These are phyloP conservation scores for Suillus occidentalis DNA, from an alignment of 768 basidiomycete genomes.

Conservation along the genomic window DNA sequence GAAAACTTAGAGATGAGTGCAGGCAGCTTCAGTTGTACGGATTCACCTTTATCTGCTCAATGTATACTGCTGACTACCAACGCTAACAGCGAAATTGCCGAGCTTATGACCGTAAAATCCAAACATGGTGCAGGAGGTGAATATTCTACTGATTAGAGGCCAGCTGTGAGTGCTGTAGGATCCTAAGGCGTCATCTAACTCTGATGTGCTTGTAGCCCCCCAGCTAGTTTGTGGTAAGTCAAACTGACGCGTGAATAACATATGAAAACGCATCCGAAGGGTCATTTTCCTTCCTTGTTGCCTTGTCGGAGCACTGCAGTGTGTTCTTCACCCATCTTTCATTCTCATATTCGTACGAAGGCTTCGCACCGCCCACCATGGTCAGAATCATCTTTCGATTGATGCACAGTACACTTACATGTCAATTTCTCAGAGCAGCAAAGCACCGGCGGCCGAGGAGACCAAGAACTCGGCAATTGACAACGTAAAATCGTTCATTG, in stretches of 20 bases:
- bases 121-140: slow-evolving; percentile 82
- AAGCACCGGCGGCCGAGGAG: slow-evolving; percentile 21
- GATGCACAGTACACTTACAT: slow-evolving; percentile 10
- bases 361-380: slow-evolving; percentile 22
- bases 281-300: background rate
- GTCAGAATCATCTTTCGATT: slow-evolving; percentile 16
- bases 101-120: slow-evolving; percentile 78
- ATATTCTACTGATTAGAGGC: slow-evolving; percentile 73
- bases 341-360: slow-evolving; percentile 7
- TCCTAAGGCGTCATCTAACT: background rate
- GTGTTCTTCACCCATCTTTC: background rate
- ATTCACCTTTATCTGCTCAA: background rate
- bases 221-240: background rate
- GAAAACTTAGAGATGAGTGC: slow-evolving; percentile 60
- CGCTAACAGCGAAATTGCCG: slow-evolving; percentile 70
- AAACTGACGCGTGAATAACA: slow-evolving; percentile 21
- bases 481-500: slow-evolving; percentile 80
- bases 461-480: slow-evolving; percentile 33
- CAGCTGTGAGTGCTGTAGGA: slow-evolving; percentile 42
- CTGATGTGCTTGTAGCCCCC: slow-evolving; percentile 23
- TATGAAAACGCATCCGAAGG: slow-evolving; percentile 19
- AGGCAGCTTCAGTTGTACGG: slow-evolving; percentile 55
- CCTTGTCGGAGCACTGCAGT: slow-evolving; percentile 13
- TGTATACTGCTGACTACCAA: background rate
- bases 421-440: slow-evolving; percentile 22